These are phyloP conservation scores for Solanum hybrid DNA, from an alignment of 305 asterid genomes.

Conservation along the genomic window DNA sequence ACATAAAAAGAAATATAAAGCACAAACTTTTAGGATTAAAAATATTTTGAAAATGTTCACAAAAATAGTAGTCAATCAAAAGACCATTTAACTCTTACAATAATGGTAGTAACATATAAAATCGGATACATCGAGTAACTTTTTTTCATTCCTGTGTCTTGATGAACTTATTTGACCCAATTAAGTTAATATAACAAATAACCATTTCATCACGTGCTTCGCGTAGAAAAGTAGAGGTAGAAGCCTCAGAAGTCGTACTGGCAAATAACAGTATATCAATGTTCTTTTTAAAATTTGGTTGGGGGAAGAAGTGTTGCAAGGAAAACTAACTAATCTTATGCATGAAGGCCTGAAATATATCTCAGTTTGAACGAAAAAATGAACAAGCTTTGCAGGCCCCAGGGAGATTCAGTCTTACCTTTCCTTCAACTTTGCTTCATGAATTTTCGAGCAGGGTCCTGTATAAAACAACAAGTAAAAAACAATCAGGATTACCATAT, in stretches of 20 bases:
- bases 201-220: not conserved
- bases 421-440: conserved; percentile 90
- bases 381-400: not conserved
- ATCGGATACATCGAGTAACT: not conserved
- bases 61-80: not conserved
- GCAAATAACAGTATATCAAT: not conserved
- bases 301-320: not conserved
- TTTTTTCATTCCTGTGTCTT: not conserved
- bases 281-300: not conserved
- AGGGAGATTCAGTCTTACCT: conserved; percentile 37
- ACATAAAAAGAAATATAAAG: not conserved
- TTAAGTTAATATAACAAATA: not conserved
- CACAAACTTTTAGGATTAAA: not conserved
- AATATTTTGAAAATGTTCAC: not conserved
- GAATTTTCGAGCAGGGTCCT: conserved; percentile 90
- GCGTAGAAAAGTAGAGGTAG: not conserved
- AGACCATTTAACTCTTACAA: not conserved
- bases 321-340: not conserved
- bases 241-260: not conserved
- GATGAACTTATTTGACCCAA: not conserved
- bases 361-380: not conserved
- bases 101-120: not conserved
- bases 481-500: conserved; percentile 2
- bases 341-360: not conserved
- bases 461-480: conserved; percentile 10